Evolutionary conservation across 495 filamentous ascomycete species (phyloP).

Genomic region (Daldinia decipiens): DNA sequence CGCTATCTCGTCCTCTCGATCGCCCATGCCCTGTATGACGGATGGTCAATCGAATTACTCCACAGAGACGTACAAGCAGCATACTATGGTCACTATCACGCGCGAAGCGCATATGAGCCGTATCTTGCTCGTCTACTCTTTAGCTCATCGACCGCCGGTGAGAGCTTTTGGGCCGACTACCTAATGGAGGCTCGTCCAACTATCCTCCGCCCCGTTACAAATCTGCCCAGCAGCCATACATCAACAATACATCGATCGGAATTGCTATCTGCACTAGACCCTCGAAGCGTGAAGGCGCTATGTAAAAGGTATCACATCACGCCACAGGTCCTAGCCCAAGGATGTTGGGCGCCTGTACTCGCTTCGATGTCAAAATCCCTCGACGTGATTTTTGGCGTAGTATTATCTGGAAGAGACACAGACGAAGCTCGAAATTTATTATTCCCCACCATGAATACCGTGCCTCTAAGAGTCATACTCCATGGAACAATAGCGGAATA

Average conservation of each 20-base stretch:
- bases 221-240: neutral
- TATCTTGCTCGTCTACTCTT: constrained; percentile 60
- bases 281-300: constrained; percentile 56
- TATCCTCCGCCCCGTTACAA: constrained; percentile 46
- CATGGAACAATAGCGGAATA: constrained; percentile 70
- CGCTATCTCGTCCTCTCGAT: constrained; percentile 73
- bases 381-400: constrained; percentile 76
- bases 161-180: constrained; percentile 68
- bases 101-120: constrained; percentile 57
- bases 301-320: constrained; percentile 68
- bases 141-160: constrained; percentile 51
- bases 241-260: constrained; percentile 58
- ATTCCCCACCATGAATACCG: constrained; percentile 84
- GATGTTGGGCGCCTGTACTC: constrained; percentile 71
- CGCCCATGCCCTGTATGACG: constrained; percentile 83
- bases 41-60: constrained; percentile 73
- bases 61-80: constrained; percentile 71
- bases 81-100: constrained; percentile 57
- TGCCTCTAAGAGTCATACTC: constrained; percentile 69
- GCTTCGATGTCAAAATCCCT: constrained; percentile 63
- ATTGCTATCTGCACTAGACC: constrained; percentile 51
- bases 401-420: constrained; percentile 74
- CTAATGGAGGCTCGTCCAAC: constrained; percentile 60
- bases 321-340: constrained; percentile 71
- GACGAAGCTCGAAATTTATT: constrained; percentile 67